These are phyloP conservation scores for Neofusicoccum laricinum DNA, from an alignment of 2,329 filamentous ascomycete species.

Conservation along the genomic window DNA sequence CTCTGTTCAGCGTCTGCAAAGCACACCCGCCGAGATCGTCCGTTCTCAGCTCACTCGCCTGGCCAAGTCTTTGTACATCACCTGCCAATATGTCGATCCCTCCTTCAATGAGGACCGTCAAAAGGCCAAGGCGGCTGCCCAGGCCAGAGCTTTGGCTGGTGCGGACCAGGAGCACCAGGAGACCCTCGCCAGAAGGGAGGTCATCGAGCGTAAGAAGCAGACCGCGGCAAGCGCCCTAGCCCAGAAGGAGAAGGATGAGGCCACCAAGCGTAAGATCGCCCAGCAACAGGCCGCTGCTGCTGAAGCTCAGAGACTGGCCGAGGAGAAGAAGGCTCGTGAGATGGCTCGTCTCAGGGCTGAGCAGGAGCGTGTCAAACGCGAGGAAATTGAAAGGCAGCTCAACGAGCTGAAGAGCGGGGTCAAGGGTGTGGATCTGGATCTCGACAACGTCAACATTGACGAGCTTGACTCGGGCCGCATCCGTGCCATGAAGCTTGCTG, in stretches of 20 bases:
- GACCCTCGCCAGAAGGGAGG: constrained; percentile 77
- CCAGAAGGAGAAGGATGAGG: constrained; percentile 87
- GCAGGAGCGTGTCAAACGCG: constrained; percentile 44
- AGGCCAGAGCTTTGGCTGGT: constrained; percentile 78
- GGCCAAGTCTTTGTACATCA: constrained; percentile 85
- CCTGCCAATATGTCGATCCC: constrained; percentile 93
- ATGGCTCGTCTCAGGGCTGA: constrained; percentile 73
- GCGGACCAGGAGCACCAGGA: constrained; percentile 90
- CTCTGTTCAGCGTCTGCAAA: constrained; percentile 91
- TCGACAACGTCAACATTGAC: constrained; percentile 84
- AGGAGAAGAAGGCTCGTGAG: constrained; percentile 90
- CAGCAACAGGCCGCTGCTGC: constrained; percentile 87
- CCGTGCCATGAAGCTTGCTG: constrained; percentile 89
- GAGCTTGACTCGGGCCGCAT: constrained; percentile 60
- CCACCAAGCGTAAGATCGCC: constrained; percentile 79
- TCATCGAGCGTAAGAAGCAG: constrained; percentile 97
- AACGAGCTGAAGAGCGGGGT: constrained; percentile 89
- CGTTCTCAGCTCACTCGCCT: constrained; percentile 90
- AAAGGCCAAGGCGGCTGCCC: constrained; percentile 74
- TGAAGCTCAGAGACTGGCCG: constrained; percentile 82
- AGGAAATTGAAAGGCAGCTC: constrained; percentile 74
- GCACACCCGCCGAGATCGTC: constrained; percentile 96
- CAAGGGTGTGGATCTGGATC: constrained; percentile 83
- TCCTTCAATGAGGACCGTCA: constrained; percentile 78
- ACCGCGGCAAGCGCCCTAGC: constrained; percentile 86